Base-by-base conservation (phyloP, 495 filamentous ascomycete species). In the Xylaria acuta region DNA sequence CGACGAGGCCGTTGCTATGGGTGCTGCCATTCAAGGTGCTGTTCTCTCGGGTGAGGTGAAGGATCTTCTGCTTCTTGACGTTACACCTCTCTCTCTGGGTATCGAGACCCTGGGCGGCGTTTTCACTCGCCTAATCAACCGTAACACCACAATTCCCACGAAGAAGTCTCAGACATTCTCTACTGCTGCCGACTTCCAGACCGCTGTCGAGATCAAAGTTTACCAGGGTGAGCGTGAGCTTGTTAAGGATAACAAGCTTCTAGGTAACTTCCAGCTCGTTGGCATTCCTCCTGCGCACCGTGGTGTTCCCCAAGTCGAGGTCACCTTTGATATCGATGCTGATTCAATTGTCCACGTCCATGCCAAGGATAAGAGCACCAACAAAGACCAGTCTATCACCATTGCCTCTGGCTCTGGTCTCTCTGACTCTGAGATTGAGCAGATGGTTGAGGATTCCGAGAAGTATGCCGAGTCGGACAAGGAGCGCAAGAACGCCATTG, bases 161-260 rank as follows among this genome's bases (percentile, higher is more conserved):
- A 99, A 98, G 91, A 99, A 99, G 87, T 97, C 95, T 43, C 96
- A 98, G 87, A 89, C 94, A 75, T 99, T 99, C 90, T 98, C 96
- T 66, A 99, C 96, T 60, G 96, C 96, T 67, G 96, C 96, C 77
- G 96, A 99, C 81, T 98, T 97, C 93, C 96, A 99, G 89, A 97
- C 93, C 72, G 96, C 96, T 76, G 96, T 99, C 82, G 96, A 99
- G 88, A 99, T 99, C 89, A 99, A 99, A 92, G 97, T 99, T 69
- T 98, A 91, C 93, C 96, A 99, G 90, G 96, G 96, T 87, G 96
- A 99, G 89, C 96, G 96, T 92, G 96, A 99, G 87, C 93, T 99
- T 69, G 96, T 99, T 80, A 91, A 91, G 81, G 96, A 99, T 88
- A 99, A 99, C 91, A 99, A 99, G 89, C 87, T 99, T 71, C 90